phyloP scores from a whole-genome alignment of 495 filamentous ascomycete genomes.

The Neurospora sp. region DNA sequence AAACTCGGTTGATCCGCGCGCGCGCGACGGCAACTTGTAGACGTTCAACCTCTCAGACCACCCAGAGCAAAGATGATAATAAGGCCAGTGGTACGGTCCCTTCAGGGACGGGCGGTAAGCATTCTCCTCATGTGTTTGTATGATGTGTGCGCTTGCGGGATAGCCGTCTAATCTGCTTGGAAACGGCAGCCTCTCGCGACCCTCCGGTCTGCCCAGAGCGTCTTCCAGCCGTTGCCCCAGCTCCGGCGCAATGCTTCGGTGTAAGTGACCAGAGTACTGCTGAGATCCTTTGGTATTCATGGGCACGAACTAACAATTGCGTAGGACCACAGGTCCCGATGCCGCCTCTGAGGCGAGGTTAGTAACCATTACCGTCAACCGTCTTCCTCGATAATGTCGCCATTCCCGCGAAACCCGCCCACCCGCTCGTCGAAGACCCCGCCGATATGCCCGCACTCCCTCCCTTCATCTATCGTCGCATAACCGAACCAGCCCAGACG shows the following conservation, averaged over 20 bases:
- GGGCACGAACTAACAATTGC: not conserved
- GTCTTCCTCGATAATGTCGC: not conserved
- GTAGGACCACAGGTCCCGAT: not conserved
- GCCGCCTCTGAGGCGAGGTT: not conserved
- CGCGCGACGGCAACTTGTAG: not conserved
- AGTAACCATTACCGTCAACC: not conserved
- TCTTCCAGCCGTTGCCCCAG: constrained; percentile 13
- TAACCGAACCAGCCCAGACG: not conserved
- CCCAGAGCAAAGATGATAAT: constrained; percentile 23
- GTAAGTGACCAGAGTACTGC: constrained; percentile 9
- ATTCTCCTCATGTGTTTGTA: not conserved
- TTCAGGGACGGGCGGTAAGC: constrained; percentile 23
- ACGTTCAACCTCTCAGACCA: not conserved
- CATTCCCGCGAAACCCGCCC: not conserved
- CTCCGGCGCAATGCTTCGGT: constrained; percentile 18
- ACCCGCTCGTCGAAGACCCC: not conserved
- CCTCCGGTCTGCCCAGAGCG: constrained; percentile 10
- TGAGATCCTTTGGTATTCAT: not conserved
- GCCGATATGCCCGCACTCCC: not conserved
- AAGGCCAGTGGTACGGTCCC: constrained; percentile 21
- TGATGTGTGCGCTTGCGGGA: not conserved
- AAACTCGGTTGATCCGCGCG: constrained; percentile 12
- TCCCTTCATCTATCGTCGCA: not conserved
- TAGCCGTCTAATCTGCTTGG: constrained; percentile 3
- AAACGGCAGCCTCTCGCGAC: constrained; percentile 14